Evolutionary conservation across 2,329 filamentous ascomycete species (phyloP).

Genomic region (Aspergillus brasiliensis): DNA sequence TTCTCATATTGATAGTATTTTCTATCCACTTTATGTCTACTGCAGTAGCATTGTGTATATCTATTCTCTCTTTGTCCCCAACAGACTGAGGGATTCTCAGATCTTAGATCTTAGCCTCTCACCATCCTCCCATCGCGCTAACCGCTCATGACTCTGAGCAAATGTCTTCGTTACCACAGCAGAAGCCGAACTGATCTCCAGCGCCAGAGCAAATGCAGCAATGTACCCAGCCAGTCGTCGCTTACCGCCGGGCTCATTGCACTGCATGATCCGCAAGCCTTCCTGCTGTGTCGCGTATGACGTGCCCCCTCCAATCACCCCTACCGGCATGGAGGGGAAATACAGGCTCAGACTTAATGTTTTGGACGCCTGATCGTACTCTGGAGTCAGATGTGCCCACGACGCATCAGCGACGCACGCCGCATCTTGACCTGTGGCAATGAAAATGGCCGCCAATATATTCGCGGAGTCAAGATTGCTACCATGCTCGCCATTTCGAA

Average conservation of each 20-base stretch:
- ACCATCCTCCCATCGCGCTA: conserved; percentile 1
- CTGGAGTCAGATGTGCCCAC: conserved; percentile 24
- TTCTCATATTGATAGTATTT: too few species aligned
- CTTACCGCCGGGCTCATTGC: conserved; percentile 25
- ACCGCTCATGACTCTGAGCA: conserved; percentile 22
- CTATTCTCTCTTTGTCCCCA: too few species aligned
- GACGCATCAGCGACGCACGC: conserved; percentile 23
- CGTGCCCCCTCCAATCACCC: conserved; percentile 29
- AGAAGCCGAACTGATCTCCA: conserved; percentile 28
- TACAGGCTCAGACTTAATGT: conserved; percentile 26
- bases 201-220: conserved; percentile 28
- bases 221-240: conserved; percentile 28
- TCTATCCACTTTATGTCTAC: too few species aligned
- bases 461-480: conserved; percentile 24
- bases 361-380: conserved; percentile 22
- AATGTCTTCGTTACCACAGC: conserved; percentile 25
- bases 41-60: too few species aligned
- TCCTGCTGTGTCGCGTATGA: conserved; percentile 28
- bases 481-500: conserved; percentile 23
- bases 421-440: conserved; percentile 28
- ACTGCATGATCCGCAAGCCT: conserved; percentile 26
- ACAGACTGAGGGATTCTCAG: background rate
- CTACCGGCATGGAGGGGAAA: conserved; percentile 31
- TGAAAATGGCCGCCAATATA: conserved; percentile 26
- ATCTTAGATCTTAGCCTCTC: background rate